phyloP scores from a whole-genome alignment of 345 rosid genomes.

The Citrus maxima region DNA sequence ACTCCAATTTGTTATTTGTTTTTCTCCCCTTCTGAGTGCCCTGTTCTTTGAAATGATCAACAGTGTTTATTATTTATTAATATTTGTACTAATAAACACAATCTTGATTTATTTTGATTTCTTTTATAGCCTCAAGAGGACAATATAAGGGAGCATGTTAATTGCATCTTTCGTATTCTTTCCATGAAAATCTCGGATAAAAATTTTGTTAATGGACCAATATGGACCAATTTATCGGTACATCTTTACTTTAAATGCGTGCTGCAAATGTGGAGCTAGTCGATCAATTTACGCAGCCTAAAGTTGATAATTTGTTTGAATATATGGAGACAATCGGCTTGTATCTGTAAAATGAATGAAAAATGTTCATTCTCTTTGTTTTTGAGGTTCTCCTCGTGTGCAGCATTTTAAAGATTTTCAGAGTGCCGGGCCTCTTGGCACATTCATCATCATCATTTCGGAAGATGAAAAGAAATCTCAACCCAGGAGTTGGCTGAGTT shows the following conservation, averaged over 20 bases:
- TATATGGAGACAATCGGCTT: too few relatives aligned
- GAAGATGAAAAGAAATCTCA: too few relatives aligned
- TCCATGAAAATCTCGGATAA: not conserved
- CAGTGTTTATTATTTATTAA: conserved; percentile 3
- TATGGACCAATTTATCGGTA: too few relatives aligned
- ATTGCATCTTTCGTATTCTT: not conserved
- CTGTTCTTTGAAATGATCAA: conserved; percentile 8
- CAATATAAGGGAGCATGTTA: too few relatives aligned
- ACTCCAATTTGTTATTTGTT: conserved; percentile 1
- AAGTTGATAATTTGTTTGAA: too few relatives aligned
- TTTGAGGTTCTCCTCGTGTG: not conserved
- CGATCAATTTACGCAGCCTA: too few relatives aligned
- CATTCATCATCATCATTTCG: too few relatives aligned
- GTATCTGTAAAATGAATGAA: too few relatives aligned
- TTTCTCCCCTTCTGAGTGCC: not conserved
- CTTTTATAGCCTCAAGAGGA: not conserved
- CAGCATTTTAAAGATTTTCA: not conserved
- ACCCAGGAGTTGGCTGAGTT: too few relatives aligned
- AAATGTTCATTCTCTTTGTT: not conserved
- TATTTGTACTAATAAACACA: not conserved
- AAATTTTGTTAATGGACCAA: too few relatives aligned
- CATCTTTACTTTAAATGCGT: not conserved
- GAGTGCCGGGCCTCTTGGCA: not conserved
- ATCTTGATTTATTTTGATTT: not conserved
- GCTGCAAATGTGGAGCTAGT: not conserved